These are phyloP conservation scores for Colletotrichum trifolii DNA, from an alignment of 2,329 filamentous ascomycete species.

Conservation along the genomic window DNA sequence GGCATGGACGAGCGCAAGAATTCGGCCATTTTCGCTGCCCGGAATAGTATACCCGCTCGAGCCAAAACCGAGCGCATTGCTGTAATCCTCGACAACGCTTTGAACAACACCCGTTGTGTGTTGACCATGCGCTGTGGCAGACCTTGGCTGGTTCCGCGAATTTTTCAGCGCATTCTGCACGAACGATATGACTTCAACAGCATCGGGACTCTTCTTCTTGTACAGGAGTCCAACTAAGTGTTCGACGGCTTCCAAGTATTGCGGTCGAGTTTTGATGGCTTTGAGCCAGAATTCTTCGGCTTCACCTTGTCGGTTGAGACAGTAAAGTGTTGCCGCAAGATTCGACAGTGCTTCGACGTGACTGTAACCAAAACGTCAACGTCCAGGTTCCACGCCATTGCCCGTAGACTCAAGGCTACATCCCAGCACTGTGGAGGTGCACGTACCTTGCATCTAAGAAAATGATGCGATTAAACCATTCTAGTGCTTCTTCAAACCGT, in stretches of 20 bases:
- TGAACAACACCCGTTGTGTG: too few relatives aligned
- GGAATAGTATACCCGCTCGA: conserved; percentile 88
- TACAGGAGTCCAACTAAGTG: conserved; percentile 92
- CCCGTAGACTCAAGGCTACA: too few relatives aligned
- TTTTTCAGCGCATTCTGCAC: conserved; percentile 77
- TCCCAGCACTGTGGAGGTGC: background rate
- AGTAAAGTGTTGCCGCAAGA: conserved; percentile 87
- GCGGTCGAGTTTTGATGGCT: conserved; percentile 85
- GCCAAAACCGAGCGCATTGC: conserved; percentile 42
- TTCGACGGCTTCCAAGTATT: conserved; percentile 94
- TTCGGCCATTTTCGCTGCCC: conserved; percentile 88
- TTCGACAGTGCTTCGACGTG: conserved; percentile 96
- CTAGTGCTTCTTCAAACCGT: conserved; percentile 80
- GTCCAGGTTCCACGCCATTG: too few relatives aligned
- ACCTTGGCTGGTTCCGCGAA: background rate
- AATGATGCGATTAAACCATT: conserved; percentile 77
- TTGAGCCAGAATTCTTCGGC: conserved; percentile 87
- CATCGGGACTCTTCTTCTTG: conserved; percentile 83
- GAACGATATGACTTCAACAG: conserved; percentile 86
- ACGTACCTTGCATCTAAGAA: conserved; percentile 66
- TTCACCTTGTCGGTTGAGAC: conserved; percentile 83
- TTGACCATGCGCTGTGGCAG: conserved; percentile 45
- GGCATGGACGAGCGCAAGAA: conserved; percentile 92
- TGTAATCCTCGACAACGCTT: too few relatives aligned
- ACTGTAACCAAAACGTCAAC: conserved; percentile 52